Percentiles rank a stretch among this genome's conserved stretches.
Conservation (phyloP, 306 rosid species). For the Cicer arietinum region DNA sequence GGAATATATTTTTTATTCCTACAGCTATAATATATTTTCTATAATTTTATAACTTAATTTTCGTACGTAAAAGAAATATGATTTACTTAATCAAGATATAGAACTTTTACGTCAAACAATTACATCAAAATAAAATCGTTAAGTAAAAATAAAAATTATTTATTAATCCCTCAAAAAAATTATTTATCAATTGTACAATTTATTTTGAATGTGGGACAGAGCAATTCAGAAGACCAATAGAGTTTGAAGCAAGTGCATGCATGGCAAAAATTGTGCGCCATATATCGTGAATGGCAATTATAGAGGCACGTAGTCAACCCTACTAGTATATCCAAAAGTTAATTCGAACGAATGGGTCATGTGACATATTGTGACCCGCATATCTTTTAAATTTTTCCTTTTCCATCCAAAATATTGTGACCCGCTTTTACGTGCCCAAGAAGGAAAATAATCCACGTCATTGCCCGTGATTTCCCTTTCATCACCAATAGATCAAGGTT, state of each 20-base stretch:
- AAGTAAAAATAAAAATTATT: too few species aligned
- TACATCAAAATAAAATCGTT: too few species aligned
- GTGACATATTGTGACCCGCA: neutral
- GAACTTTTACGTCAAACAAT: too few species aligned
- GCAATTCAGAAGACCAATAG: conserved; percentile 13
- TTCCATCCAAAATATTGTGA: conserved; percentile 22
- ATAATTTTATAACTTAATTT: too few species aligned
- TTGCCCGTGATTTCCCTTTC: conserved; percentile 36
- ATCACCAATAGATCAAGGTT: neutral
- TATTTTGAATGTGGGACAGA: neutral
- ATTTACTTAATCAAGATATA: too few species aligned
- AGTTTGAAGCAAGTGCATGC: conserved; percentile 43
- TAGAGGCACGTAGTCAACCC: conserved; percentile 51
- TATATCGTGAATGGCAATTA: conserved; percentile 31
- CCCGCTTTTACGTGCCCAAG: conserved; percentile 31
- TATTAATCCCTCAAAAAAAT: too few species aligned
- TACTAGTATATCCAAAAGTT: conserved; percentile 35
- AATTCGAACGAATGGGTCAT: conserved; percentile 26
- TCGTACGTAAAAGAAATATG: too few species aligned
- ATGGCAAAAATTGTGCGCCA: conserved; percentile 38
- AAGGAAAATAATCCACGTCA: neutral
- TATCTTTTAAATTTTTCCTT: conserved; percentile 9
- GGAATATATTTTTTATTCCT: too few species aligned
- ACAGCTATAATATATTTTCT: too few species aligned
- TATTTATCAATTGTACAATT: too few species aligned